Percentiles rank a stretch among this genome's conserved stretches.
Evolutionary conservation across 495 filamentous ascomycete species (phyloP).

Genomic region (Podospora pseudoanserina): DNA sequence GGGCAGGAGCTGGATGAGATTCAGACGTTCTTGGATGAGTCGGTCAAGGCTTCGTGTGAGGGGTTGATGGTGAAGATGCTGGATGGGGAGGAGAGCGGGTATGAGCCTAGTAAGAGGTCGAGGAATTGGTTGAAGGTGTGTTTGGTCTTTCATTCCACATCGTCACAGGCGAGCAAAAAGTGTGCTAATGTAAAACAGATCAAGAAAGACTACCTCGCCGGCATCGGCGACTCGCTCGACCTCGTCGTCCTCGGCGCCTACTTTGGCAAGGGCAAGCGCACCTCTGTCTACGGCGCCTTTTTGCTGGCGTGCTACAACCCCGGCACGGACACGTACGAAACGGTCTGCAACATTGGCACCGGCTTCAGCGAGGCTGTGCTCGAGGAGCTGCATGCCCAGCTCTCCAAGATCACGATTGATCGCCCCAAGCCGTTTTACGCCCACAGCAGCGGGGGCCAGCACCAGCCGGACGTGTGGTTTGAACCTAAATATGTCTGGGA

Average conservation of each 20-base stretch:
- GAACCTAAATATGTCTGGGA: constrained; percentile 95
- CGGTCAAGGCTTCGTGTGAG: constrained; percentile 91
- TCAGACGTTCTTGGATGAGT: constrained; percentile 84
- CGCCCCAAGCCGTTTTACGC: constrained; percentile 90
- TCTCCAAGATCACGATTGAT: constrained; percentile 74
- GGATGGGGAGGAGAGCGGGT: constrained; percentile 83
- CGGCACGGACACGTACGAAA: constrained; percentile 75
- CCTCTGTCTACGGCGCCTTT: constrained; percentile 92
- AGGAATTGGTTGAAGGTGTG: constrained; percentile 95
- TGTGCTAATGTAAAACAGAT: constrained; percentile 48
- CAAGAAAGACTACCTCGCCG: constrained; percentile 95
- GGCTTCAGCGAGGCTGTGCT: constrained; percentile 88
- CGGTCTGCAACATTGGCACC: constrained; percentile 96
- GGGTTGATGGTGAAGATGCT: constrained; percentile 99
- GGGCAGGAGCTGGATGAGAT: constrained; percentile 91
- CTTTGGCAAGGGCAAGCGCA: constrained; percentile 90
- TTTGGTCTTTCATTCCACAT: not conserved
- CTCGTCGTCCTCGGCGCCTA: constrained; percentile 95
- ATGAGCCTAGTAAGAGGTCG: constrained; percentile 91
- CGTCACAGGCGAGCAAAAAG: not conserved
- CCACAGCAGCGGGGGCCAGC: constrained; percentile 75
- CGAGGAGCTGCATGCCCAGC: constrained; percentile 70
- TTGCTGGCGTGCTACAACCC: constrained; percentile 90
- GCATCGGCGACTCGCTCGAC: constrained; percentile 92
- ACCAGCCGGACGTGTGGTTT: constrained; percentile 98